phyloP scores from a whole-genome alignment of 371 early-diverging fungal genomes.

The Nosema muscidifuracis region DNA sequence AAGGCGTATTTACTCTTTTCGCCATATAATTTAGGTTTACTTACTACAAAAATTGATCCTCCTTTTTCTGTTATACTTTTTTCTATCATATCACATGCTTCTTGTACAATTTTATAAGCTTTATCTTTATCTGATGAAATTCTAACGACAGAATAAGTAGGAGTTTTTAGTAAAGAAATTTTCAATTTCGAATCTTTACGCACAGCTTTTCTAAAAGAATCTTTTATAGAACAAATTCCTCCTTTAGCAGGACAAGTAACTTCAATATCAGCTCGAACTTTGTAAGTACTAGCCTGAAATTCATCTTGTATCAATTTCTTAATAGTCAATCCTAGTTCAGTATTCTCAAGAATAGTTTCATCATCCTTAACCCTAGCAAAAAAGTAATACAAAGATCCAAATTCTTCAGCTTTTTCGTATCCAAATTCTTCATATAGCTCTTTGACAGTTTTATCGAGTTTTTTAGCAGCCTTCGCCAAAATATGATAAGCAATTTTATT shows the following conservation, averaged over 20 bases:
- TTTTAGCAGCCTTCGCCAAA: slow-evolving; percentile 81
- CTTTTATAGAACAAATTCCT: slow-evolving; percentile 90
- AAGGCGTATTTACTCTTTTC: slow-evolving; percentile 43
- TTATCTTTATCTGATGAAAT: slow-evolving; percentile 52
- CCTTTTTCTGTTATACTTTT: slow-evolving; percentile 24
- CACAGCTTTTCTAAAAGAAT: slow-evolving; percentile 80
- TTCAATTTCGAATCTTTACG: slow-evolving; percentile 65
- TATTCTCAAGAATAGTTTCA: slow-evolving; percentile 20
- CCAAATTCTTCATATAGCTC: slow-evolving; percentile 78
- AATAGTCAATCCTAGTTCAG: slow-evolving; percentile 38
- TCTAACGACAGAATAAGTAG: slow-evolving; percentile 58
- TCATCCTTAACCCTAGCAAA: slow-evolving; percentile 51
- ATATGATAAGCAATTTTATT: slow-evolving; percentile 77
- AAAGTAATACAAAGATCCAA: slow-evolving; percentile 71
- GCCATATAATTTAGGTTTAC: slow-evolving; percentile 43
- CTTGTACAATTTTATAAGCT: slow-evolving; percentile 39
- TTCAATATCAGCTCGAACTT: slow-evolving; percentile 72
- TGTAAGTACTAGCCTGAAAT: slow-evolving; percentile 51
- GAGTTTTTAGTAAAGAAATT: slow-evolving; percentile 51
- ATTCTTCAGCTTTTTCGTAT: slow-evolving; percentile 93
- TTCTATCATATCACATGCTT: slow-evolving; percentile 32
- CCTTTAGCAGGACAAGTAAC: slow-evolving; percentile 86
- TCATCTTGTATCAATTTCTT: slow-evolving; percentile 51
- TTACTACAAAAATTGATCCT: slow-evolving; percentile 29
- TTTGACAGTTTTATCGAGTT: slow-evolving; percentile 70